phyloP scores from a whole-genome alignment of 352 stramenopile species.

The Pythium aphanidermatum region DNA sequence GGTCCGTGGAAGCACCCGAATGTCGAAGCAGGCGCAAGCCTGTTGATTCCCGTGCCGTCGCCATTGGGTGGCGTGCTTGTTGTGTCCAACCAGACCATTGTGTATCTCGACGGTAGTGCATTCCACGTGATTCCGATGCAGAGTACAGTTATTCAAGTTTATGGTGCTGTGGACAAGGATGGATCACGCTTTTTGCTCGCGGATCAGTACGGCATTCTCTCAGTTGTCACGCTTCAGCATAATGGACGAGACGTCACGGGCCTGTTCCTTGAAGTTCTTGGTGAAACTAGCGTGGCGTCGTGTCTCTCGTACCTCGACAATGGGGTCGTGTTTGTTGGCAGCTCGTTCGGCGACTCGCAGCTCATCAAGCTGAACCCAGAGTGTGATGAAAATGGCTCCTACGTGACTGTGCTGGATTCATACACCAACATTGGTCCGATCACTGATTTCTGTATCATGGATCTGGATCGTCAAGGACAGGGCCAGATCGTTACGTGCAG shows the following conservation, averaged over 20 bases:
- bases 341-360: conserved; percentile 93
- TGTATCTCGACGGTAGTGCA: conserved; percentile 87
- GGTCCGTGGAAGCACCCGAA: conserved; percentile 88
- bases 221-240: conserved; percentile 83
- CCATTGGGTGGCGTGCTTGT: conserved; percentile 86
- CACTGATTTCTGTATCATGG: conserved; percentile 97
- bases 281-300: conserved; percentile 89
- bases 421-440: conserved; percentile 98
- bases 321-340: conserved; percentile 94
- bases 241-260: conserved; percentile 63
- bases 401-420: conserved; percentile 93
- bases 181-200: conserved; percentile 85
- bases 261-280: conserved; percentile 91
- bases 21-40: conserved; percentile 80
- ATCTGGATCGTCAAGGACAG: conserved; percentile 92
- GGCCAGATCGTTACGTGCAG: conserved; percentile 96
- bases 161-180: conserved; percentile 83
- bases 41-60: conserved; percentile 85
- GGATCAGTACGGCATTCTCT: conserved; percentile 87
- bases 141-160: conserved; percentile 87
- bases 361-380: conserved; percentile 90
- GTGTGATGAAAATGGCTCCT: conserved; percentile 71
- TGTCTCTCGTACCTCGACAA: conserved; percentile 93
- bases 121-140: conserved; percentile 91
- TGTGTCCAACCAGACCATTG: conserved; percentile 89